Evolutionary conservation across 805 yeast species (phyloP), one percentile per base, ranked within the genome.

Genomic region (Candida cerambycidarum): DNA sequence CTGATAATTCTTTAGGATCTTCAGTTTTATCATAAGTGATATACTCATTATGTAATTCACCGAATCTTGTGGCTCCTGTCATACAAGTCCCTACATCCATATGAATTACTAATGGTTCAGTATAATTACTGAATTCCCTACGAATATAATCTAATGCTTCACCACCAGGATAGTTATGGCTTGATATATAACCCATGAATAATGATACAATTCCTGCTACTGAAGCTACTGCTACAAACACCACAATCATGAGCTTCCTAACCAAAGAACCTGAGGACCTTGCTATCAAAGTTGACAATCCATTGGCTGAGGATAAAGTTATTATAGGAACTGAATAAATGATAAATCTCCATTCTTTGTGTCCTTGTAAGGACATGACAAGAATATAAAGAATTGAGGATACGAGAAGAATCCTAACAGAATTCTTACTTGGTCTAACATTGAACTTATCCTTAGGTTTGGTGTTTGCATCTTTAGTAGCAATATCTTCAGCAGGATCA

Each of bases 331-430:
- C 65, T 0, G 81, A 67, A 60, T 90, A 92, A 13, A 84, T 69
- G 31, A 92, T 80, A 56, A 92, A 92, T 53, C 97, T 76, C 95
- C 95, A 88, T 67, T 92, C 98, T 59, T 92, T 92, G 55, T 92
- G 97, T 2, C 93, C 89, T 61, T 86, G 93, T 39, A 83, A 59
- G 0, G 97, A 89, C 75, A 89, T 74, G 4, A 79, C 54, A 1
- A 67, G 47, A n/a, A 89, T 71, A 56, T 69, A 90, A 12, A 77
- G 39, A 1, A 82, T 32, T 0, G 85, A 65, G 1, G 88, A 68
- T 13, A 76, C 45, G 1, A 77, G 69, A 19, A 82, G 55, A 5
- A 81, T 62, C 31, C 76, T 72, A 37, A 70, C 50, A 3, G 72
- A 62, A 47, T 68, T 53, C 45, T 42, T 59, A 27, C 65, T 65